phyloP scores from a whole-genome alignment of 805 yeast species.

The Maudiozyma turicensis region DNA sequence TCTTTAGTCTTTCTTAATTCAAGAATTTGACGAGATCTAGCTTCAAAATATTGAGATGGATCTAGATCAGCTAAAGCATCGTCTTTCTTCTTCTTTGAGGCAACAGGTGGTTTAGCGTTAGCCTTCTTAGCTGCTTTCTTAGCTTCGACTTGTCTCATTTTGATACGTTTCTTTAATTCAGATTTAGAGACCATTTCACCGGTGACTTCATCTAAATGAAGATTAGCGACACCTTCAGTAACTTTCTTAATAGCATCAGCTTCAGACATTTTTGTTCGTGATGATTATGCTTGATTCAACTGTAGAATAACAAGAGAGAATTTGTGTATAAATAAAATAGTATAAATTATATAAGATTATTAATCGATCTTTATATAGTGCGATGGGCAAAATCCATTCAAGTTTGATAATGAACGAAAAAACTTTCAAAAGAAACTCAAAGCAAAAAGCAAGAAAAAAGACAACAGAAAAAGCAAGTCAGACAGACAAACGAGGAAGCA shows the following conservation, averaged over 20 bases:
- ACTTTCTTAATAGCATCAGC: slow-evolving; percentile 46
- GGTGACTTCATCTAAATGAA: slow-evolving; percentile 83
- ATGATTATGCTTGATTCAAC: not conserved
- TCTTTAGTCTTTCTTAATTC: slow-evolving; percentile 59
- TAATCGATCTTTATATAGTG: no score
- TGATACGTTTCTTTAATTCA: slow-evolving; percentile 92
- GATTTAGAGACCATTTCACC: slow-evolving; percentile 95
- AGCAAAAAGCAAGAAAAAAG: no score
- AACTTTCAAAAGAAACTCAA: no score
- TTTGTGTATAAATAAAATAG: no score
- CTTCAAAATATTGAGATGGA: slow-evolving; percentile 91
- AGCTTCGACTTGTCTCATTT: slow-evolving; percentile 74
- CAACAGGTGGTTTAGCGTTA: slow-evolving; percentile 33
- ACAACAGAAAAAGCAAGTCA: no score
- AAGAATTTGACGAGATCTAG: slow-evolving; percentile 81
- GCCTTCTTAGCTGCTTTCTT: slow-evolving; percentile 91
- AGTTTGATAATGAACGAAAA: no score
- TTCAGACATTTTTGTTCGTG: slow-evolving; percentile 24
- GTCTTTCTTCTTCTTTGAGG: slow-evolving; percentile 39
- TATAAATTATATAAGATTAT: no score
- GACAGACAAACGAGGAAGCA: no score
- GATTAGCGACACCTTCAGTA: slow-evolving; percentile 67
- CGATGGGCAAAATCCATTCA: no score
- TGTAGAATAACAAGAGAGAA: no score
- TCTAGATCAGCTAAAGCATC: slow-evolving; percentile 78